Percentiles rank a stretch among this genome's conserved stretches.
These are phyloP conservation scores for Aspergillus ibericus DNA, from an alignment of 2,329 filamentous ascomycete genomes.

Conservation along the genomic window DNA sequence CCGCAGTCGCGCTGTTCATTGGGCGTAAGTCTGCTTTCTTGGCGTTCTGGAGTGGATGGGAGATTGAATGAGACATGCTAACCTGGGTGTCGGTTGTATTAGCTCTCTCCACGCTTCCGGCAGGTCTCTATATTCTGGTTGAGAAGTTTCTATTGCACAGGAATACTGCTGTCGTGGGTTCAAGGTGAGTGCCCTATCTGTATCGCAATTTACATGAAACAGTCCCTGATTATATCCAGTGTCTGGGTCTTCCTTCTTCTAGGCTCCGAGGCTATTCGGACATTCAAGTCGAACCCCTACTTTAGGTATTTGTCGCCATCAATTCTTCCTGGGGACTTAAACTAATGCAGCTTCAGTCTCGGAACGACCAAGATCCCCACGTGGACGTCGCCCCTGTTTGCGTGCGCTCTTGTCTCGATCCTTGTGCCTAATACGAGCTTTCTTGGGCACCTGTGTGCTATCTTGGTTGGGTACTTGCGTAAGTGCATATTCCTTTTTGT, in stretches of 20 bases:
- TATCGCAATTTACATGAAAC: neutral
- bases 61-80: conserved; percentile 17
- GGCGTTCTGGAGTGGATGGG: neutral
- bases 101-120: conserved; percentile 81
- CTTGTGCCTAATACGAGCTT: conserved; percentile 80
- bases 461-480: conserved; percentile 85
- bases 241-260: conserved; percentile 92
- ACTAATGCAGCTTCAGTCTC: conserved; percentile 44
- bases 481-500: conserved; percentile 38
- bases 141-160: conserved; percentile 70
- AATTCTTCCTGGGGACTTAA: neutral
- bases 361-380: conserved; percentile 76
- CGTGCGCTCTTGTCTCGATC: conserved; percentile 71
- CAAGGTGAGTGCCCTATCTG: conserved; percentile 60
- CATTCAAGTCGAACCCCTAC: conserved; percentile 76
- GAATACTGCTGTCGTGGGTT: conserved; percentile 75
- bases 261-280: conserved; percentile 80
- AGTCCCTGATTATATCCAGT: conserved; percentile 49
- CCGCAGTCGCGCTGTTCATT: conserved; percentile 81
- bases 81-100: conserved; percentile 8
- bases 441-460: conserved; percentile 80
- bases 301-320: conserved; percentile 55
- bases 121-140: conserved; percentile 74
- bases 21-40: conserved; percentile 66
- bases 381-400: conserved; percentile 82